A percentile compares a stretch with the other conserved stretches of the same genome.
Conservation (phyloP, 2,329 filamentous ascomycete species). For the Stagonosporopsis tanaceti region DNA sequence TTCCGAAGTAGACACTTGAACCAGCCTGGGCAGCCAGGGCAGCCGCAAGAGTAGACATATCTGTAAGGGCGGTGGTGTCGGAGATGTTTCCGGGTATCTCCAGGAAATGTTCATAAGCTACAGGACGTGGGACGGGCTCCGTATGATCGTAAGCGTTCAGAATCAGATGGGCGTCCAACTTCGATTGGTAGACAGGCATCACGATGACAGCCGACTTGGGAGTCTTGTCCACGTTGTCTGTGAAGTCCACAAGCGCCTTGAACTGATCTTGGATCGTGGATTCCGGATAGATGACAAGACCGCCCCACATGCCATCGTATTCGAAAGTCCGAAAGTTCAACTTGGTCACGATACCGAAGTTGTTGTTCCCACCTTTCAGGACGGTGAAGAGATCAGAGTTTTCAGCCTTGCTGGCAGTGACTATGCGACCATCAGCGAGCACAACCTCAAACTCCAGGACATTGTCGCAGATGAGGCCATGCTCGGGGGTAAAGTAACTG, state of each 20-base stretch:
- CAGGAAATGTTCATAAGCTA: constrained; percentile 34
- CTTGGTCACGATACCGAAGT: constrained; percentile 48
- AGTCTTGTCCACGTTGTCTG: constrained; percentile 27
- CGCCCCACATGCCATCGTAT: constrained; percentile 45
- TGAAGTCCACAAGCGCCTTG: constrained; percentile 33
- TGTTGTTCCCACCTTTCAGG: constrained; percentile 46
- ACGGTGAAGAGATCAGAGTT: constrained; percentile 41
- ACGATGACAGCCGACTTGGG: constrained; percentile 30
- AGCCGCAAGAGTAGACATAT: constrained; percentile 34
- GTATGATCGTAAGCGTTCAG: constrained; percentile 36
- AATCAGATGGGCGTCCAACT: constrained; percentile 22
- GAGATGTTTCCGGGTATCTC: constrained; percentile 35
- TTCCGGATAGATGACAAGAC: constrained; percentile 37
- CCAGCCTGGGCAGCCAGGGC: constrained; percentile 28
- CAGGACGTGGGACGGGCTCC: constrained; percentile 25
- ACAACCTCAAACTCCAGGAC: constrained; percentile 45
- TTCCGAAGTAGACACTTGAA: constrained; percentile 32
- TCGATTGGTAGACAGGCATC: constrained; percentile 30
- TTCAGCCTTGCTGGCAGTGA: constrained; percentile 31
- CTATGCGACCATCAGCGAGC: constrained; percentile 40
- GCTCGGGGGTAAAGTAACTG: constrained; percentile 37
- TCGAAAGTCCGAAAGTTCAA: constrained; percentile 36
- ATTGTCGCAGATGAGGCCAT: constrained; percentile 44
- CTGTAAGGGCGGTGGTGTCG: constrained; percentile 32
- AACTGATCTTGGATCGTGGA: constrained; percentile 29